These are phyloP conservation scores for Comarum palustre DNA, from an alignment of 306 rosid genomes.

Conservation along the genomic window DNA sequence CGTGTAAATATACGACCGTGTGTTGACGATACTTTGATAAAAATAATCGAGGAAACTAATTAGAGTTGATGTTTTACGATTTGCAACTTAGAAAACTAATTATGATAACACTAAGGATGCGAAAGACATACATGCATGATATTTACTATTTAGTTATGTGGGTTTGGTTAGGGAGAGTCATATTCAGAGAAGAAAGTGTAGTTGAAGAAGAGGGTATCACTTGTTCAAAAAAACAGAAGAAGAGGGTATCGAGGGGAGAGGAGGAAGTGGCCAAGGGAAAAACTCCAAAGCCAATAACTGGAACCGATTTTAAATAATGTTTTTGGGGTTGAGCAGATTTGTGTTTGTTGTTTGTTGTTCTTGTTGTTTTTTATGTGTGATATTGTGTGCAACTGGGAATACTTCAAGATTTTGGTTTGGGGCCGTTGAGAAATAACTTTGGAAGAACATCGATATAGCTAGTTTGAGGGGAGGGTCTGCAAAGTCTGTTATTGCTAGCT, in stretches of 20 bases:
- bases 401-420: conserved; percentile 25
- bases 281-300: conserved; percentile 64
- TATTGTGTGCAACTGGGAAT: conserved; percentile 25
- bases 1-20: no score
- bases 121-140: neutral
- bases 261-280: conserved; percentile 69
- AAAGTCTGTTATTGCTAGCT: conserved; percentile 10
- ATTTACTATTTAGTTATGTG: neutral
- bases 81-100: neutral
- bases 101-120: neutral
- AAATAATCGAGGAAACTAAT: no score
- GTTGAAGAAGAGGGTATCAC: conserved; percentile 12
- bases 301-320: conserved; percentile 62
- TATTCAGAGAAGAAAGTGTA: neutral
- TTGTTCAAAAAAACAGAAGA: no score
- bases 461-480: neutral
- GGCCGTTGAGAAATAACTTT: conserved; percentile 31
- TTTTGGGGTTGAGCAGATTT: conserved; percentile 48
- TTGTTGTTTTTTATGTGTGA: conserved; percentile 34
- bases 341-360: conserved; percentile 59
- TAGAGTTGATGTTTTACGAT: neutral
- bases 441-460: neutral
- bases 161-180: conserved; percentile 17
- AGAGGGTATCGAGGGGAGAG: conserved; percentile 54
- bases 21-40: no score